phyloP scores from a whole-genome alignment of 768 basidiomycete species.

The Podaxis sp. region DNA sequence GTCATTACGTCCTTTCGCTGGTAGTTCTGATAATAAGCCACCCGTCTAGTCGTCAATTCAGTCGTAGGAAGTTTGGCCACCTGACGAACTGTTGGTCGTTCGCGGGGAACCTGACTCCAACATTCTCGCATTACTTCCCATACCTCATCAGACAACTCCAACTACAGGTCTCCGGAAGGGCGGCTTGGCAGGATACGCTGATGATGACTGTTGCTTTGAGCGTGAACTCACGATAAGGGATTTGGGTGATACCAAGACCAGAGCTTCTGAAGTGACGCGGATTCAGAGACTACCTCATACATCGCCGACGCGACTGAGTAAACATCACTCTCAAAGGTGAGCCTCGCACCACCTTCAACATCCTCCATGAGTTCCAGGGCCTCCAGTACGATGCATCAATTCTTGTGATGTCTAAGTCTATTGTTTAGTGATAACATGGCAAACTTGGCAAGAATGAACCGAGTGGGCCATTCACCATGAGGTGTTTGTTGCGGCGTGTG shows the following conservation, averaged over 20 bases:
- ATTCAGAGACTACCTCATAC: constrained; percentile 16
- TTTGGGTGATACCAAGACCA: not conserved
- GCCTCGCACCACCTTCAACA: constrained; percentile 1
- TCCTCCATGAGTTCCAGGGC: constrained; percentile 20
- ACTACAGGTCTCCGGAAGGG: constrained; percentile 9
- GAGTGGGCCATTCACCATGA: too few relatives aligned
- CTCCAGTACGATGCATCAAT: constrained; percentile 12
- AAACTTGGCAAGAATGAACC: too few relatives aligned
- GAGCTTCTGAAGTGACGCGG: not conserved
- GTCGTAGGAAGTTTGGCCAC: not conserved
- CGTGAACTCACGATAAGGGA: constrained; percentile 22
- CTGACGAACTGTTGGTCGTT: constrained; percentile 14
- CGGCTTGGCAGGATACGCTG: constrained; percentile 17
- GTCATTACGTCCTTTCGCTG: not conserved
- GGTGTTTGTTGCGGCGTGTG: too few relatives aligned
- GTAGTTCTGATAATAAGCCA: not conserved
- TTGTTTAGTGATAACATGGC: too few relatives aligned
- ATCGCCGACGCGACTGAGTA: constrained; percentile 17
- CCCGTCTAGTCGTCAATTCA: not conserved
- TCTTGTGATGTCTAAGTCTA: constrained; percentile 2
- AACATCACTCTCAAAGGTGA: constrained; percentile 16
- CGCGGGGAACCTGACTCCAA: constrained; percentile 17
- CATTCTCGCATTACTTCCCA: constrained; percentile 21
- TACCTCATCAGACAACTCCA: constrained; percentile 15
- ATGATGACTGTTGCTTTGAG: constrained; percentile 19